Evolutionary conservation across 805 yeast species (phyloP).

Genomic region (Ogataea dorogensis): DNA sequence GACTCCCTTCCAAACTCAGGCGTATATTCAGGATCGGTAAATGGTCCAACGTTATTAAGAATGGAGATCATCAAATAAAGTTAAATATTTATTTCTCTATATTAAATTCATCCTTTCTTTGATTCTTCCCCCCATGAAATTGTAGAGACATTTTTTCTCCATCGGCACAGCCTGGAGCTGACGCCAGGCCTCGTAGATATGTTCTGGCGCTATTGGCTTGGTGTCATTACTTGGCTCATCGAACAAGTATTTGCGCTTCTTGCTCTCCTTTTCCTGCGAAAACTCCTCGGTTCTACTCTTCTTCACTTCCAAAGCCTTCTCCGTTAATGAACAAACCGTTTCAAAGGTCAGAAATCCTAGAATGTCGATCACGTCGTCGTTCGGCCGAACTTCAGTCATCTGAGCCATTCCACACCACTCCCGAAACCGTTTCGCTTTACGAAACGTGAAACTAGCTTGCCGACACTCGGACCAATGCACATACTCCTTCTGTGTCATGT

Average conservation of each 20-base stretch:
- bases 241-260: conserved; percentile 60
- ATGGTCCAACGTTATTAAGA: conserved; percentile 28
- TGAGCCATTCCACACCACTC: conserved; percentile 93
- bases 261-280: conserved; percentile 31
- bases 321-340: conserved; percentile 92
- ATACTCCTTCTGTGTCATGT: conserved; percentile 95
- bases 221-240: conserved; percentile 87
- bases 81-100: conserved; percentile 3
- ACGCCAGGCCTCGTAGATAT: conserved; percentile 89
- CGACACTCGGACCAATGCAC: conserved; percentile 99
- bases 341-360: conserved; percentile 94
- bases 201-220: conserved; percentile 73
- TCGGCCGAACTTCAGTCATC: conserved; percentile 85
- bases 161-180: conserved; percentile 58
- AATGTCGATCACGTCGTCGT: conserved; percentile 95
- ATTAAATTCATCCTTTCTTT: conserved; percentile 50
- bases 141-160: conserved; percentile 61
- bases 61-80: conserved; percentile 3
- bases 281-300: conserved; percentile 10
- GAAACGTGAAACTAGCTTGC: conserved; percentile 93
- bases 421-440: conserved; percentile 89
- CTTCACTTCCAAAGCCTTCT: conserved; percentile 81
- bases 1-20: conserved; percentile 20
- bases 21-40: conserved; percentile 33
- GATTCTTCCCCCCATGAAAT: conserved; percentile 69